Evolutionary conservation across 257 asterid genomes (phyloP).

Genomic region (Nemophila menziesii): DNA sequence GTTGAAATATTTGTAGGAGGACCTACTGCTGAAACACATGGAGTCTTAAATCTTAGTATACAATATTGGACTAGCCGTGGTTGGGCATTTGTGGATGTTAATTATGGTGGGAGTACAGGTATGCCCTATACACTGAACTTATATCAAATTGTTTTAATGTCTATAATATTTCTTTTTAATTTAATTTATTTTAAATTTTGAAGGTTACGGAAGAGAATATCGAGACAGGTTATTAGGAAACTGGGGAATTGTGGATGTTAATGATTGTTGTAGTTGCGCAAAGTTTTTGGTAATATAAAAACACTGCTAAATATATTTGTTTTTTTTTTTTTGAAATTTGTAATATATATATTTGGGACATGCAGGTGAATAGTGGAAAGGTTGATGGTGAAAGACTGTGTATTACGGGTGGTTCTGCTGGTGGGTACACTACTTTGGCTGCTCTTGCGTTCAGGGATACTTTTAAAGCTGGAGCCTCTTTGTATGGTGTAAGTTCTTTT

Average conservation of each 20-base stretch:
- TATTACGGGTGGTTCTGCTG: conserved; percentile 96
- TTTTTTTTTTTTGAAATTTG: conserved; percentile 2
- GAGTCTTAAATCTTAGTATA: conserved; percentile 58
- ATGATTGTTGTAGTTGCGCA: conserved; percentile 97
- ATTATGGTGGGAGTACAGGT: conserved; percentile 99
- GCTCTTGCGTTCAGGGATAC: conserved; percentile 80
- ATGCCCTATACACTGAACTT: conserved; percentile 1
- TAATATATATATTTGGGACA: conserved; percentile 16
- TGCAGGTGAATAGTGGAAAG: conserved; percentile 70
- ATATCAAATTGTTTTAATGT: not conserved
- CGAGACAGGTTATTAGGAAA: conserved; percentile 74
- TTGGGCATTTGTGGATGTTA: conserved; percentile 97
- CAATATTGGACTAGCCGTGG: conserved; percentile 99
- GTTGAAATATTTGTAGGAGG: conserved; percentile 44
- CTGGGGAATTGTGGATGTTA: conserved; percentile 92
- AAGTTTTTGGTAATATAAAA: conserved; percentile 53
- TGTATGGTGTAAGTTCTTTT: conserved; percentile 79
- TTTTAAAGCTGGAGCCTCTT: conserved; percentile 87
- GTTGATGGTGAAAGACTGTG: conserved; percentile 79
- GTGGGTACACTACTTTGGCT: conserved; percentile 94
- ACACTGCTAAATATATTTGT: not conserved
- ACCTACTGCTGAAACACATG: conserved; percentile 91
- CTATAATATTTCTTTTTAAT: conserved; percentile 1
- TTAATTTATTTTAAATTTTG: conserved; percentile 13
- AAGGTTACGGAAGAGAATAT: conserved; percentile 91